Conservation (phyloP, 345 rosid genomes). For the Kandelia obovata region DNA sequence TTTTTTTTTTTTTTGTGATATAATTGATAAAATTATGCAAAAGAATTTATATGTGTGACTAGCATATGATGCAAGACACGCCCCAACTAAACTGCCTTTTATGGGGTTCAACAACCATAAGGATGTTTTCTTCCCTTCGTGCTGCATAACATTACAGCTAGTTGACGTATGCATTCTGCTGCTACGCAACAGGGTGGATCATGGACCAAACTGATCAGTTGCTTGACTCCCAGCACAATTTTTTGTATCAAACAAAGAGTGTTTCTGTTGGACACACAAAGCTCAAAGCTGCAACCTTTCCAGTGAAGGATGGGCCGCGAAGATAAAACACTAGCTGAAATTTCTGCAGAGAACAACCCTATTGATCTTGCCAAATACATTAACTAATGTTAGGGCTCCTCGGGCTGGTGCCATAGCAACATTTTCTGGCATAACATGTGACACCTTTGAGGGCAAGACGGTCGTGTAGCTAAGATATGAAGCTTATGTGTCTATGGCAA, state of each 20-base stretch:
- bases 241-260: background rate
- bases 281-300: background rate
- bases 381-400: conserved; percentile 26
- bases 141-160: background rate
- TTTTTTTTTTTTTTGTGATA: no score
- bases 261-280: no score
- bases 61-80: no score
- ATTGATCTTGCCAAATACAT: conserved; percentile 24
- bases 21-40: no score
- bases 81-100: no score
- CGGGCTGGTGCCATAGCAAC: conserved; percentile 32
- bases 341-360: conserved; percentile 18
- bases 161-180: background rate
- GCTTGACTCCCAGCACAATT: background rate
- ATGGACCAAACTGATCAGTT: background rate
- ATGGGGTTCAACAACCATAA: no score
- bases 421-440: conserved; percentile 28
- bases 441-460: conserved; percentile 61
- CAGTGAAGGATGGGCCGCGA: conserved; percentile 14
- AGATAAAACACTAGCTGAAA: conserved; percentile 24
- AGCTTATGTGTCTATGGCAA: conserved; percentile 87
- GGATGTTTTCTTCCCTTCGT: background rate
- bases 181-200: background rate
- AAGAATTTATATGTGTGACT: no score
- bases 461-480: conserved; percentile 80